Conservation (phyloP, 768 basidiomycete species). For the Hydnomerulius pinastri region DNA sequence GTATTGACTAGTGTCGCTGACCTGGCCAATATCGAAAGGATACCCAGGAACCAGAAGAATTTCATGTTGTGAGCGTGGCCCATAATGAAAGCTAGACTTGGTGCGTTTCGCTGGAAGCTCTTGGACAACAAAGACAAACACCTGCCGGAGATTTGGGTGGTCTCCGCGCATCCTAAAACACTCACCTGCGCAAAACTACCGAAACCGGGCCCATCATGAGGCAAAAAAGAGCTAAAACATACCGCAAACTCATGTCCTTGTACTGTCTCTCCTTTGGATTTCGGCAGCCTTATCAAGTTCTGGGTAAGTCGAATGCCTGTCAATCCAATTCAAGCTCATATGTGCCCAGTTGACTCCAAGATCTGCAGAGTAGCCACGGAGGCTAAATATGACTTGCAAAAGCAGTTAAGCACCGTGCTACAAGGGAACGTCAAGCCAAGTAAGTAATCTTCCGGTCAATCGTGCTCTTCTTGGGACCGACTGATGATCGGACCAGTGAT, state of each 20-base stretch:
- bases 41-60: constrained; percentile 6
- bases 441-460: constrained; percentile 42
- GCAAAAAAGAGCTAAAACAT: constrained; percentile 93
- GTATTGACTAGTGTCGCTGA: not conserved
- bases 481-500: constrained; percentile 80
- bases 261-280: constrained; percentile 89
- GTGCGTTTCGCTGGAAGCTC: not conserved
- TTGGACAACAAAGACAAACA: constrained; percentile 30
- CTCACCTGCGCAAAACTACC: not conserved
- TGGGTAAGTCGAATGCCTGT: constrained; percentile 53
- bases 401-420: constrained; percentile 73
- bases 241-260: constrained; percentile 90
- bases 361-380: constrained; percentile 72
- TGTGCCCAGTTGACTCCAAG: constrained; percentile 73
- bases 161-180: not conserved
- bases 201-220: constrained; percentile 60
- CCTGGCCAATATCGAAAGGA: constrained; percentile 16
- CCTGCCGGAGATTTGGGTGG: not conserved
- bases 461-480: constrained; percentile 25
- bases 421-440: constrained; percentile 92
- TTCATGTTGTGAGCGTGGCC: constrained; percentile 14
- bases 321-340: constrained; percentile 7
- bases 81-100: not conserved
- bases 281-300: constrained; percentile 89
- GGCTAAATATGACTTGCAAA: constrained; percentile 73